phyloP scores from a whole-genome alignment of 208 protist genomes.

The Leptomonas seymouri region DNA sequence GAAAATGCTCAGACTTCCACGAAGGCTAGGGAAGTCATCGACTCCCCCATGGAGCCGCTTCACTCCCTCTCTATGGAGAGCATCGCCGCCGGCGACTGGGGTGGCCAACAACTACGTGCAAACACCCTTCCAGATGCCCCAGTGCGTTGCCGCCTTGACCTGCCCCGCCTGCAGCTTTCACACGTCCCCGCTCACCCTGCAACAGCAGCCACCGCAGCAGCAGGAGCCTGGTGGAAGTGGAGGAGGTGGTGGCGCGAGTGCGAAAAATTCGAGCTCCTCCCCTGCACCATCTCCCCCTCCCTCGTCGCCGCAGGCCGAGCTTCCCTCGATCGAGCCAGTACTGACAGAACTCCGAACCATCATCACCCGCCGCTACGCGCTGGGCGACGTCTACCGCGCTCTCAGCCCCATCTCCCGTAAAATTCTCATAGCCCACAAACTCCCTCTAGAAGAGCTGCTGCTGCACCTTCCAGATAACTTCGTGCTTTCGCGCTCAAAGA shows the following conservation, averaged over 20 bases:
- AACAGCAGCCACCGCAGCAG: no score
- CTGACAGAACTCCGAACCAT: slow-evolving; percentile 19
- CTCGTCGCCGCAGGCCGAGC: not conserved
- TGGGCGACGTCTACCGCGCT: slow-evolving; percentile 49
- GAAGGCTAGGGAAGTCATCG: no score
- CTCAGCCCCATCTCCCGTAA: slow-evolving; percentile 41
- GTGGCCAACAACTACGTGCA: not conserved
- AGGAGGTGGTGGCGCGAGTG: no score
- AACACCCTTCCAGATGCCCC: not conserved
- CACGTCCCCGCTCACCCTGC: no score
- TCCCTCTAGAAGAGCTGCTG: slow-evolving; percentile 66
- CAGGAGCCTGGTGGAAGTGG: no score
- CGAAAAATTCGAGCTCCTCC: not conserved
- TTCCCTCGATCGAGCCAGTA: slow-evolving; percentile 27
- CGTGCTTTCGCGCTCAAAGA: slow-evolving; percentile 24
- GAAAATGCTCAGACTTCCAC: no score
- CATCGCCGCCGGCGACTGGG: no score
- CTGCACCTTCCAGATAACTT: slow-evolving; percentile 62
- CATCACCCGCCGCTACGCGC: slow-evolving; percentile 29
- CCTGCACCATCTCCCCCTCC: not conserved
- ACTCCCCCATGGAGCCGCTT: no score
- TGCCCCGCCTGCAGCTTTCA: no score
- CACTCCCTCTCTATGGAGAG: no score
- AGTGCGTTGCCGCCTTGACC: no score
- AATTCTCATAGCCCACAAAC: slow-evolving; percentile 39